Base-by-base conservation (phyloP, 164 flowering plant species). In the Platanus orientalis region DNA sequence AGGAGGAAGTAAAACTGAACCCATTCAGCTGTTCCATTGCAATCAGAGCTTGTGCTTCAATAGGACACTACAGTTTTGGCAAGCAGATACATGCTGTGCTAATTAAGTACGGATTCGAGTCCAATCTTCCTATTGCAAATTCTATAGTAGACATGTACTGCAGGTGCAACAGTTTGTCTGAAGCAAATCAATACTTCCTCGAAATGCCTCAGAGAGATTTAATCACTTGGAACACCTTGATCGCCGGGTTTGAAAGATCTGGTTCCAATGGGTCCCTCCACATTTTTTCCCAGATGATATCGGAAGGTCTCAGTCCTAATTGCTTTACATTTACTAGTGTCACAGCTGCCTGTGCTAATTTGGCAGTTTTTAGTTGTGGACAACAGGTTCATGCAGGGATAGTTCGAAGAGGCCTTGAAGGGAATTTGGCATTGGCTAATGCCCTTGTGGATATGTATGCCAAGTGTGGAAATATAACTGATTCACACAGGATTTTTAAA, bases 401-500 rank as follows among this genome's bases (percentile, higher is more conserved):
- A 54, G 20, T 85, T 56, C 70, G 57, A 45, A 76, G 81, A 64
- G 98, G 96, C 32, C 73, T 81, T 45, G 73, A 58, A 21, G 42
- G 67, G 17, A 71, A 84, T 76, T 53, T 81, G 57, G 80, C 77
- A 17, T 65, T 92, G 69, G 66, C 75, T 23, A 93, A 93, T 75
- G 80, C 97, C 36, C 78, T 93, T 17, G 73, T 87, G 50, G 92
- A 93, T 63, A 90, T 93, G 97, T 90, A 93, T 70, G 92, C 96
- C 6, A 90, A 90, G 72, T 84, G 94, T 63, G 98, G 97, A 57
- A 83, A 61, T 69, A 71, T 88, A 57, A 23, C 23, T 6, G 84
- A 78, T 65, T 77, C 97, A 0, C 24, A 67, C 9, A 77, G 68
- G 61, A 62, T 84, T 20, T 93, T 90, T 60, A 63, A 54, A 49